Conservation (phyloP, 148 eudicot genomes). For the Vaccinium macrocarpon region DNA sequence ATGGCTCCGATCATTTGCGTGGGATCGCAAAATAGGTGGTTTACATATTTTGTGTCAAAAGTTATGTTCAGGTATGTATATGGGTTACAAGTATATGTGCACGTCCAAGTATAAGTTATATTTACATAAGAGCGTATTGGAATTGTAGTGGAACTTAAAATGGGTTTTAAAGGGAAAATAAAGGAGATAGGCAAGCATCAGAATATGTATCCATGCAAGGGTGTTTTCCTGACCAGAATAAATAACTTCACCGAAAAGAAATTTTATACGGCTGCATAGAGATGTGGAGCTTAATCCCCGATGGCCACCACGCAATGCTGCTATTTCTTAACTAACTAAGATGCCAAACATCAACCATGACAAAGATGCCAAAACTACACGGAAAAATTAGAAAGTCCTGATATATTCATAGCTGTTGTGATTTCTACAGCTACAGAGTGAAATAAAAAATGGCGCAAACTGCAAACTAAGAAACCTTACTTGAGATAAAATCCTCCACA, state of each 20-base stretch:
- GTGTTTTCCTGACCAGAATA: background rate
- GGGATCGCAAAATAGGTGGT: too few relatives aligned
- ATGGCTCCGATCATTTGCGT: too few relatives aligned
- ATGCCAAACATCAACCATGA: background rate
- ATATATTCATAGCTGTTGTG: background rate
- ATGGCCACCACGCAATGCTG: background rate
- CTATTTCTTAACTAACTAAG: background rate
- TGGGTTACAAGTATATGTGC: too few relatives aligned
- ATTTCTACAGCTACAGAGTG: background rate
- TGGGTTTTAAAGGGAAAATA: too few relatives aligned
- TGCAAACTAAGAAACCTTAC: conserved; percentile 35
- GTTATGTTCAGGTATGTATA: too few relatives aligned
- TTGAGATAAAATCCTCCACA: conserved; percentile 75
- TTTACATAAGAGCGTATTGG: too few relatives aligned
- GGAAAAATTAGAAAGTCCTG: background rate
- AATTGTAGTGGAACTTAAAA: too few relatives aligned
- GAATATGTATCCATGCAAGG: background rate
- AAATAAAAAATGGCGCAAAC: background rate
- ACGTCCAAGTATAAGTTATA: too few relatives aligned
- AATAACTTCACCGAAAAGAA: background rate
- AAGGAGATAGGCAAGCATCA: background rate
- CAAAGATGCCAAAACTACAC: conserved; percentile 1
- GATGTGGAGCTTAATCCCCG: background rate
- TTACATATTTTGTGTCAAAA: too few relatives aligned
- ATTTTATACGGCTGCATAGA: background rate